These are phyloP conservation scores for Candida jianshihensis DNA, from an alignment of 805 yeast genomes.

Conservation along the genomic window DNA sequence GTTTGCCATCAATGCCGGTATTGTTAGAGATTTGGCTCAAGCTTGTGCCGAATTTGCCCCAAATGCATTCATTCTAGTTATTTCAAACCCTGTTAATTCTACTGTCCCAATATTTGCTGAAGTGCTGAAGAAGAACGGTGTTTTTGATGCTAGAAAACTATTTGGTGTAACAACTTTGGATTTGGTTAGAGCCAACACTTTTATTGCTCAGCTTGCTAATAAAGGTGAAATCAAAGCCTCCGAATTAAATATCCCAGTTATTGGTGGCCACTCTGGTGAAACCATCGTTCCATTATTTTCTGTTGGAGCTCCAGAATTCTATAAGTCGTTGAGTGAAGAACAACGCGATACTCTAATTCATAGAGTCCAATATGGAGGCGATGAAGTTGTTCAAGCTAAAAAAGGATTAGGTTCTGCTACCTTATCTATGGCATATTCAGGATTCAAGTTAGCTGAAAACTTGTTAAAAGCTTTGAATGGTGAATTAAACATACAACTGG, in stretches of 20 bases:
- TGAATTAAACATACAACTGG: conserved; percentile 28
- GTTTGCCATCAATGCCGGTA: conserved; percentile 78
- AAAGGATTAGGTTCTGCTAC: conserved; percentile 83
- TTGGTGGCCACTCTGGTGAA: conserved; percentile 83
- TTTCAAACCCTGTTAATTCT: conserved; percentile 80
- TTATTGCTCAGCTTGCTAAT: conserved; percentile 16
- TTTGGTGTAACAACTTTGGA: conserved; percentile 83
- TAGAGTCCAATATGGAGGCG: conserved; percentile 85
- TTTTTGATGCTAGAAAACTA: conserved; percentile 67
- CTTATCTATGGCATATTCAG: conserved; percentile 82
- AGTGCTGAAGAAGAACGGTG: conserved; percentile 64
- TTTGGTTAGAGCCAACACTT: conserved; percentile 70
- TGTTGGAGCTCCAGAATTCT: conserved; percentile 38
- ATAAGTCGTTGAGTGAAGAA: conserved; percentile 35
- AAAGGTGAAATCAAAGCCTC: conserved; percentile 10
- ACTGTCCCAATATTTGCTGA: conserved; percentile 82
- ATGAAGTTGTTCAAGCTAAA: conserved; percentile 81
- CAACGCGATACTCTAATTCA: conserved; percentile 57
- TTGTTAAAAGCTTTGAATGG: conserved; percentile 50
- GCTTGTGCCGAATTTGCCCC: conserved; percentile 63
- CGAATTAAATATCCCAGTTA: conserved; percentile 51
- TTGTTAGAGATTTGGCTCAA: conserved; percentile 70
- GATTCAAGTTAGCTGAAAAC: conserved; percentile 65
- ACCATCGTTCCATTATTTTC: conserved; percentile 75
- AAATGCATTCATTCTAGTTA: conserved; percentile 57